Evolutionary conservation across 1,139 yeast species (phyloP).

Genomic region (Suhomyces choctaworum): DNA sequence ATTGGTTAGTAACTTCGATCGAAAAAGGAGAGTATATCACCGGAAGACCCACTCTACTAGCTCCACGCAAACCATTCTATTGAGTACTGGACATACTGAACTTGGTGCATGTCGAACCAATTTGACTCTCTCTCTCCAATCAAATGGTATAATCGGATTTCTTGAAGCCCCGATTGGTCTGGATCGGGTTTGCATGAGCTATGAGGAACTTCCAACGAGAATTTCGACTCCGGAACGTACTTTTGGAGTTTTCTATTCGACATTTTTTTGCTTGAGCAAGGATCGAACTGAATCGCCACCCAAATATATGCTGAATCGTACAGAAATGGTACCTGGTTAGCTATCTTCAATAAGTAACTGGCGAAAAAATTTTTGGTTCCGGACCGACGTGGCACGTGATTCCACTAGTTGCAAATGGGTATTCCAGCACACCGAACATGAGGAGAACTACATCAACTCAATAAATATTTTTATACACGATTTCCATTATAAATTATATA

Average conservation of each 20-base stretch:
- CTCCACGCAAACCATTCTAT: no score
- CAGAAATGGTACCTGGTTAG: conserved; percentile 1
- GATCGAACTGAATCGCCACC: background rate
- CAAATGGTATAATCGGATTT: no score
- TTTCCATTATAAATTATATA: conserved; percentile 2
- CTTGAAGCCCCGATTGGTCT: no score
- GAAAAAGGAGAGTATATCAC: no score
- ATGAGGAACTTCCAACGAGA: background rate
- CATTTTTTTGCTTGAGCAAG: conserved; percentile 21
- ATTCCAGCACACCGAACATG: no score
- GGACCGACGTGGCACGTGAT: conserved; percentile 16
- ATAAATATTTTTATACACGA: background rate
- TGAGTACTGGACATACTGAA: no score
- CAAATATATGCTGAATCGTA: background rate
- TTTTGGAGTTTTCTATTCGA: conserved; percentile 49
- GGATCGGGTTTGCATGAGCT: no score
- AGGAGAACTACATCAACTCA: no score
- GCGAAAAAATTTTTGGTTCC: conserved; percentile 20
- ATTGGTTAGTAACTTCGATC: conserved; percentile 9
- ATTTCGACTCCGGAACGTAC: conserved; percentile 28
- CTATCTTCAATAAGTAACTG: background rate
- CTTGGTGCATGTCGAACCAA: no score
- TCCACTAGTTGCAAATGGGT: conserved; percentile 1
- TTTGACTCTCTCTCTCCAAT: no score
- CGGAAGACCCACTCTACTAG: no score